Evolutionary conservation across 345 rosid species (phyloP), one percentile per base, ranked within the genome.

Genomic region (Bruguiera sexangula): DNA sequence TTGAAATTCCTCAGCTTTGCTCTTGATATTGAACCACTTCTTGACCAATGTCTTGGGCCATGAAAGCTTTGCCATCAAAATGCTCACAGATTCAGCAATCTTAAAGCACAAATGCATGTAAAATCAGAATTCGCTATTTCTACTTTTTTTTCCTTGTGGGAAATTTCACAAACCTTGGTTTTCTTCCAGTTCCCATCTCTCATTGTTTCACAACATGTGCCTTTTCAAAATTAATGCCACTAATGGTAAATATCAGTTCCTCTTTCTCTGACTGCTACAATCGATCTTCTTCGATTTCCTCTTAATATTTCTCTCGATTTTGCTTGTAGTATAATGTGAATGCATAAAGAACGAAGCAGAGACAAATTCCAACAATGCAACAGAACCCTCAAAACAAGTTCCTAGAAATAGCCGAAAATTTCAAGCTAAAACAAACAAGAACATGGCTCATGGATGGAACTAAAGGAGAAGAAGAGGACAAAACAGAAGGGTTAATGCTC

Each of bases 1-100:
- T 68, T 84, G 87, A 78, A 87, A 89, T 76, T 92, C 96, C 77
- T 92, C 89, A 46, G 85, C 81, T 84, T 88, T 90, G 82, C 78
- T 85, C 82, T 77, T 92, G 81, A 88, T 95, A 75, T 87, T 90
- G 69, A 95, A 85, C 99, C 96, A 95, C 83, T 95, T 95, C 85
- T 87, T 95, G 67, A 92, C 91, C 86, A 93, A 77, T 78, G 91
- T 85, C 87, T 86, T 95, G 36, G 99, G 92, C 99, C 99, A 92
- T 70, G 96, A 87, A 80, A 86, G 81, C 99, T 95, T 83, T 82
- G 77, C 65, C 20, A 68, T 60, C 60, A 54, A 61, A 66, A 69
- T 2, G 75, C 8, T 69, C 29, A 69, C 24, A 37, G 6, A 58
- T 39, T 70, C 68, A 78, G 75, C 43, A 64, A 65, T 65, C 36